These are phyloP conservation scores for Angomonas ambiguus DNA, from an alignment of 208 protist genomes.

Conservation along the genomic window DNA sequence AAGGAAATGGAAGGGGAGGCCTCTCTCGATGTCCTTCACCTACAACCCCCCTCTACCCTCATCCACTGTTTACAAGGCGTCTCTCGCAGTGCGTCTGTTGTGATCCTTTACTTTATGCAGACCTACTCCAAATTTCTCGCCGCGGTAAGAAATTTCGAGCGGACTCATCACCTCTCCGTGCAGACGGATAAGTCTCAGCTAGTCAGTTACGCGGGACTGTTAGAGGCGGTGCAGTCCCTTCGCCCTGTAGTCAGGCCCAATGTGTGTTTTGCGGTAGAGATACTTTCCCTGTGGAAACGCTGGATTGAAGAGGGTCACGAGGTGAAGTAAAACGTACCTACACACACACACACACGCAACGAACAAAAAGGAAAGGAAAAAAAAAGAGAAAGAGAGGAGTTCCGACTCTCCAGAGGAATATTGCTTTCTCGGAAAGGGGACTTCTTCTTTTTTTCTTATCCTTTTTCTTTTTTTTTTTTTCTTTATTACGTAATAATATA, in stretches of 20 bases:
- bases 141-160: background rate
- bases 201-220: conserved; percentile 12
- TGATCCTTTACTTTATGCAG: conserved; percentile 58
- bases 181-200: background rate
- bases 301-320: background rate
- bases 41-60: conserved; percentile 29
- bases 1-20: background rate
- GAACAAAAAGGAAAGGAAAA: conserved; percentile 1
- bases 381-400: background rate
- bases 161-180: background rate
- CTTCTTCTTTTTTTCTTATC: too few relatives aligned
- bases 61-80: conserved; percentile 79
- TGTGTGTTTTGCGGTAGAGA: conserved; percentile 61
- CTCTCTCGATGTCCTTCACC: background rate
- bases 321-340: conserved; percentile 2
- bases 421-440: too few relatives aligned
- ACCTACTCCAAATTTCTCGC: conserved; percentile 5
- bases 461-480: conserved; percentile 11
- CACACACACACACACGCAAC: too few relatives aligned
- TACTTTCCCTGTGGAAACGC: conserved; percentile 43
- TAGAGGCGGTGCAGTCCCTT: conserved; percentile 35
- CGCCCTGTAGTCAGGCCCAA: conserved; percentile 57
- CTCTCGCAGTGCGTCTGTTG: conserved; percentile 69
- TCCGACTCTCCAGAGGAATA: too few relatives aligned
- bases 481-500: background rate